Evolutionary conservation across 768 basidiomycete species (phyloP), one percentile per base, ranked within the genome.

Genomic region (Rickenella mellea): DNA sequence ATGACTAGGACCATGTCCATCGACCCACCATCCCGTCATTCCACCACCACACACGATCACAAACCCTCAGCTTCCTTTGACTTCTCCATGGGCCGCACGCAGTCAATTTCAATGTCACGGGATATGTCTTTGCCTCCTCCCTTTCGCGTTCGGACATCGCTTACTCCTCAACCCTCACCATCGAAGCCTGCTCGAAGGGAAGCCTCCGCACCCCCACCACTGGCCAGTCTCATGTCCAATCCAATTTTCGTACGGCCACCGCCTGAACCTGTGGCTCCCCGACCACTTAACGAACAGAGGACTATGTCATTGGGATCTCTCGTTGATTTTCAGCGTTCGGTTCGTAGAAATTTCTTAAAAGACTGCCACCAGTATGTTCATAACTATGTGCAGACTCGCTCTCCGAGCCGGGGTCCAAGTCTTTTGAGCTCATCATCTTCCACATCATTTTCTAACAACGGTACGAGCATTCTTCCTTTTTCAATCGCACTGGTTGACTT

Each of bases 231-330:
- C 29, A 66, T 70, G 45, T 70, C 74, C 22, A 79, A 82, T 52
- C 84, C 84, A 17, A 66, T 72, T 43, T 87, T 86, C 53, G 71
- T 88, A 11, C 81, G 72, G 49, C 71, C 77, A 0, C 82, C 83
- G 4, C 54, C 56, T 24, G 49, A 58, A 30, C 57, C 19, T 19
- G 24, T 11, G 19, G 4, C 33, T 9, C 10, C 19, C 9, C 9
- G 33, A 9, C 19, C 19, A 15, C 33, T 36, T 9, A 12, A 10
- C 19, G 57, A 59, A 31, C 63, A 62, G 36, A 55, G 60, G 15
- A 58, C 64, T n/a, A 49, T 70, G 2, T 81, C 79, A 33, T 62
- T 82, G 29, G 79, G 79, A 27, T 69, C 70, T n/a, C 60, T 81
- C 5, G 66, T 70, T 11, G 76, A 80, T 17, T 68, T 73, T 39